Base-by-base conservation (phyloP, 169 alveolate species). In the Plasmodium ovale region DNA sequence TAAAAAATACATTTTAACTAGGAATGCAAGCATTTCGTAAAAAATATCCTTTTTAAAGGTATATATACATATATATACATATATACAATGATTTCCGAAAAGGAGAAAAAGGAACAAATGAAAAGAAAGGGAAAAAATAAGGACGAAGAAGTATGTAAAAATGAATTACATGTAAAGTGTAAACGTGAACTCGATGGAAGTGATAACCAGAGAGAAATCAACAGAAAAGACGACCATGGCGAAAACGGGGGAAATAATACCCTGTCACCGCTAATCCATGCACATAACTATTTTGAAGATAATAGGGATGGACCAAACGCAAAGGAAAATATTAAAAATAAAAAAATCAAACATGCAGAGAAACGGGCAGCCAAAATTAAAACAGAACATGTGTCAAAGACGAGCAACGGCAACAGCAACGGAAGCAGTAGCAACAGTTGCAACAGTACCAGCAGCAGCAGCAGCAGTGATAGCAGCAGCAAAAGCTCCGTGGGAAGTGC, bases 251-350 rank as follows among this genome's bases (percentile, higher is more conserved):
- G 5, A 27, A 53, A 19, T 0, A 51, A 69, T 44, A 12, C 27
- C 47, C 42, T 69, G 19, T 69, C 82, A 16, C 82, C 82, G 16
- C 64, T 69, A 42, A 69, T 69, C 19, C 33, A 12, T 31, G 82
- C 82, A 5, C 82, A 47, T 53, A 49, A 69, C 16, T 1, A 23
- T 29, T 69, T 69, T 56, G 82, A 69, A 69, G 19, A 23, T 31
- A 27, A 69, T 21, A 21, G 3, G 39, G 10, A 0, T 19, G 10
- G 5, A 5, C 9, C 51, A 42, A 69, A n/a, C n/a, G n/a, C 39
- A 53, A 39, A 39, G 33, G 23, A n/a, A 69, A 69, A 69, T 39
- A 69, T 1, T 35, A 67, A n/a, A 69, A 44, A 53, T 23, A 69
- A 29, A 69, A 47, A 7, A n/a, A n/a, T n/a, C n/a, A n/a, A n/a